A percentile compares a stretch with the other conserved stretches of the same genome.
These are phyloP conservation scores for Ligustrum vulgare DNA, from an alignment of 257 asterid species.

Conservation along the genomic window DNA sequence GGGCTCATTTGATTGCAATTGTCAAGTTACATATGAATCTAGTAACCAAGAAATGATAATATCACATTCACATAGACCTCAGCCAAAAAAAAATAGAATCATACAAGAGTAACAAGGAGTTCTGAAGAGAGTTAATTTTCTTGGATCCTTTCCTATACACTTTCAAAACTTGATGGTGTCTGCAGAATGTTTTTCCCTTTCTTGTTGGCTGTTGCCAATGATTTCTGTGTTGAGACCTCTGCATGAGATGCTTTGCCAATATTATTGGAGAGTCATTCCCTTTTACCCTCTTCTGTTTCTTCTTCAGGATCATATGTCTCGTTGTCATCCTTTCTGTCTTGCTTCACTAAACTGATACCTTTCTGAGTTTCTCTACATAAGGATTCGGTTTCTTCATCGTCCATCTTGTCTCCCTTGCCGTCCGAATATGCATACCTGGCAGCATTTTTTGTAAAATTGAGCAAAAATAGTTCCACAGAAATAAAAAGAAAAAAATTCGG, in stretches of 20 bases:
- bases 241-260: constrained; percentile 13
- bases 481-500: too few relatives aligned
- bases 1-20: not conserved
- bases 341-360: constrained; percentile 76
- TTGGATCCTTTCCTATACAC: constrained; percentile 32
- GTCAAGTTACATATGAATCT: constrained; percentile 12
- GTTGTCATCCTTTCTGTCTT: constrained; percentile 43
- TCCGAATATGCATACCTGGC: constrained; percentile 88
- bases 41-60: constrained; percentile 9
- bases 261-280: constrained; percentile 33
- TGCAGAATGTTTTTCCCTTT: not conserved
- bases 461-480: not conserved
- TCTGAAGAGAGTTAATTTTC: constrained; percentile 22
- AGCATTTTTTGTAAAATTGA: constrained; percentile 17
- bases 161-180: constrained; percentile 20
- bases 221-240: constrained; percentile 4
- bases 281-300: constrained; percentile 48
- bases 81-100: not conserved
- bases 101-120: constrained; percentile 15
- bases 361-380: constrained; percentile 55
- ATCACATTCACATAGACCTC: constrained; percentile 34
- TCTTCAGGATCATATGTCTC: constrained; percentile 63
- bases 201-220: constrained; percentile 14
- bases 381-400: constrained; percentile 76
- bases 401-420: constrained; percentile 59